A percentile compares a stretch with the other conserved stretches of the same genome.
phyloP scores from a whole-genome alignment of 495 filamentous ascomycete species.

The Neurospora sp. region DNA sequence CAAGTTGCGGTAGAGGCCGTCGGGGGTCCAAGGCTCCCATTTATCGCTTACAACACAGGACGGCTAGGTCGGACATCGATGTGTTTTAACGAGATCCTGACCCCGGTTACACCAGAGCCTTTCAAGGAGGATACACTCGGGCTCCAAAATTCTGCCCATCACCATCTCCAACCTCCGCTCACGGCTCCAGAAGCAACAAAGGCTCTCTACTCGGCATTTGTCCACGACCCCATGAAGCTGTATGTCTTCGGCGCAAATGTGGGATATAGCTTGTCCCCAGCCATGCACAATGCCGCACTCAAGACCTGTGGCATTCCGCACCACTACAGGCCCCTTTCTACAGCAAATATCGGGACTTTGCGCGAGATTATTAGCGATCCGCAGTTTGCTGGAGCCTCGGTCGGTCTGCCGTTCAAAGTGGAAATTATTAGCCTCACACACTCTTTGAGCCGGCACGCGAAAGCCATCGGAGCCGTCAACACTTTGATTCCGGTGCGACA shows the following conservation, averaged over 20 bases:
- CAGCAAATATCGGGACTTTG: conserved; percentile 47
- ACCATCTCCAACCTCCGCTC: conserved; percentile 27
- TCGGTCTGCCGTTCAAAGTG: conserved; percentile 65
- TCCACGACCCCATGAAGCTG: conserved; percentile 52
- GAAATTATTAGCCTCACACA: conserved; percentile 54
- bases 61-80: conserved; percentile 51
- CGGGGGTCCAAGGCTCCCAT: conserved; percentile 34
- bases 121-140: conserved; percentile 21
- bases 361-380: conserved; percentile 51
- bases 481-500: conserved; percentile 63
- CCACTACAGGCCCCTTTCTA: conserved; percentile 50
- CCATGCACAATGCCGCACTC: conserved; percentile 67
- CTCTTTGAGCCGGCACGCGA: conserved; percentile 59
- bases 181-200: conserved; percentile 52
- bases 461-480: conserved; percentile 67
- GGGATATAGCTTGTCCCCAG: conserved; percentile 60
- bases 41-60: conserved; percentile 63
- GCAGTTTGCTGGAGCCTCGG: conserved; percentile 58
- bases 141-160: conserved; percentile 5
- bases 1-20: conserved; percentile 31
- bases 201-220: conserved; percentile 41
- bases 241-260: conserved; percentile 63
- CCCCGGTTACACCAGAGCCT: conserved; percentile 50
- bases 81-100: conserved; percentile 58
- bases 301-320: conserved; percentile 57